A percentile compares a stretch with the other conserved stretches of the same genome.
Conservation (phyloP, 2,329 filamentous ascomycete species). For the Exophiala sideris region DNA sequence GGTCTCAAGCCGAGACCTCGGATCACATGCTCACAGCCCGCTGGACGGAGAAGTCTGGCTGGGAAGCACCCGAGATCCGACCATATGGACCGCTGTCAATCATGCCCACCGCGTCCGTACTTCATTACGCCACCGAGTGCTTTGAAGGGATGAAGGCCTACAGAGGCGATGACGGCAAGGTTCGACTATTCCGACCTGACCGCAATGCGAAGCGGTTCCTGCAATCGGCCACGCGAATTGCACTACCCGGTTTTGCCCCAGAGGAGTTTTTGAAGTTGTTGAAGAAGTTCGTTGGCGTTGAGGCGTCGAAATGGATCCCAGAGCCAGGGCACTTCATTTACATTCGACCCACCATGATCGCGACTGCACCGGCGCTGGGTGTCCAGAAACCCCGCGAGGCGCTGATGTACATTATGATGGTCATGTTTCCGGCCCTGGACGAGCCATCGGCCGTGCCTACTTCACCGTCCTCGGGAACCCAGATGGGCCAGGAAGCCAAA, state of each 20-base stretch:
- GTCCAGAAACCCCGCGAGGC: conserved; percentile 77
- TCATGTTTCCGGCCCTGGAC: conserved; percentile 36
- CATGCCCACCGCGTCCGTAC: conserved; percentile 73
- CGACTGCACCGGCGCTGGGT: conserved; percentile 73
- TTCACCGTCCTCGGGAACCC: conserved; percentile 2
- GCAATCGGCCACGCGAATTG: conserved; percentile 58
- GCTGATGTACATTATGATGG: conserved; percentile 65
- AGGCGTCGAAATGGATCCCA: conserved; percentile 30
- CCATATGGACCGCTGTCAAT: conserved; percentile 75
- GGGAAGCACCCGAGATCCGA: conserved; percentile 69
- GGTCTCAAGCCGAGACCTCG: conserved; percentile 52
- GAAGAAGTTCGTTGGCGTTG: conserved; percentile 51
- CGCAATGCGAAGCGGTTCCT: conserved; percentile 66
- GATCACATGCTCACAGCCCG: conserved; percentile 83
- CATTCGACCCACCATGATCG: conserved; percentile 82
- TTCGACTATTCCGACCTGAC: conserved; percentile 74
- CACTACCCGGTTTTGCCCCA: conserved; percentile 70
- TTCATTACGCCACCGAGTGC: conserved; percentile 89
- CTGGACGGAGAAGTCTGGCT: conserved; percentile 66
- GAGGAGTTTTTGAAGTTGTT: conserved; percentile 72
- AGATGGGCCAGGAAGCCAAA: conserved; percentile 26
- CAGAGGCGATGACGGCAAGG: conserved; percentile 64
- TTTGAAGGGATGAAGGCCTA: conserved; percentile 82
- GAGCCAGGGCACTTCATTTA: conserved; percentile 67
- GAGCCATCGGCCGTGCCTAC: conserved; percentile 11